These are phyloP conservation scores for Colletotrichum orbiculare DNA, from an alignment of 2,329 filamentous ascomycete genomes.

Conservation along the genomic window DNA sequence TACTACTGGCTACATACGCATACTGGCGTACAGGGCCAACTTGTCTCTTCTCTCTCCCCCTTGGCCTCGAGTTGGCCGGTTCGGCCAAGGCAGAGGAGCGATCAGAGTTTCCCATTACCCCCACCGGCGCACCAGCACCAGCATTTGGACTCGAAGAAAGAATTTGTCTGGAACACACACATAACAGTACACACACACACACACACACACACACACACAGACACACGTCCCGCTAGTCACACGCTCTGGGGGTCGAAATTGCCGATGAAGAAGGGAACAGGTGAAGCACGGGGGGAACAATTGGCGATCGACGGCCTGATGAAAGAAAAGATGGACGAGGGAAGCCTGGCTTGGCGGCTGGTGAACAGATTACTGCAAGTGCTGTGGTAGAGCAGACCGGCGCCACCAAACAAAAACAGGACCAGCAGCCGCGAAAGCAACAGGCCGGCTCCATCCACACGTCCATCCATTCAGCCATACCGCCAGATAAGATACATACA, in stretches of 20 bases:
- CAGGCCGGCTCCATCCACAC: too few species aligned
- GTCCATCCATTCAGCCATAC: too few species aligned
- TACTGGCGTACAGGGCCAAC: not conserved
- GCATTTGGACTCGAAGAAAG: constrained; percentile 18
- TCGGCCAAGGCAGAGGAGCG: not conserved
- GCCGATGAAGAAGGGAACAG: constrained; percentile 7
- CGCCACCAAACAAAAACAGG: too few species aligned
- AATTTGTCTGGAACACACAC: constrained; percentile 31
- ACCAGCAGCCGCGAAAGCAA: too few species aligned
- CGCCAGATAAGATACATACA: too few species aligned
- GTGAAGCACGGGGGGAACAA: constrained; percentile 2
- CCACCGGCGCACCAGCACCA: constrained; percentile 20
- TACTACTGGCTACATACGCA: too few species aligned
- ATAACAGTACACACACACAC: constrained; percentile 1
- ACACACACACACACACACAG: constrained; percentile 16
- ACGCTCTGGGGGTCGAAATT: constrained; percentile 14
- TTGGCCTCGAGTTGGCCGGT: not conserved
- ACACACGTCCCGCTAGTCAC: constrained; percentile 5
- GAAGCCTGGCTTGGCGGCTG: constrained; percentile 24
- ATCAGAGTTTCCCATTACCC: constrained; percentile 22
- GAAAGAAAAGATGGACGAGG: constrained; percentile 21
- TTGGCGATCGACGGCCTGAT: constrained; percentile 16
- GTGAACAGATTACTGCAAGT: constrained; percentile 7
- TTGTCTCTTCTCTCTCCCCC: not conserved
- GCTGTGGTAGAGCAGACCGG: too few species aligned